A percentile compares a stretch with the other conserved stretches of the same genome.
phyloP scores from a whole-genome alignment of 495 filamentous ascomycete genomes.

The Penicillium waksmanii region DNA sequence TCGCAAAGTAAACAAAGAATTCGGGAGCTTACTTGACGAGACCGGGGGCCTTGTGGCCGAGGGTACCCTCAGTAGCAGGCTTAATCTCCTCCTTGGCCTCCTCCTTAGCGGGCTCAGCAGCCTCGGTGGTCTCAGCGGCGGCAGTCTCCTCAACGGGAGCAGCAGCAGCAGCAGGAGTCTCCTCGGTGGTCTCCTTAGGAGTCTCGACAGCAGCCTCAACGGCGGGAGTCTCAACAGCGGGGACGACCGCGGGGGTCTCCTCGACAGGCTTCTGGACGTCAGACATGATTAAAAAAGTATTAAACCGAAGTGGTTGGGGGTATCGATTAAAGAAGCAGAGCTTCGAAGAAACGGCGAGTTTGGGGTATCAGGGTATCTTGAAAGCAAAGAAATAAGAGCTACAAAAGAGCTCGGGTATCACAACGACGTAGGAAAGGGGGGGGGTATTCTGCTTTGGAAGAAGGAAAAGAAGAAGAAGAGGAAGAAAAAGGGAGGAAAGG shows the following conservation, averaged over 20 bases:
- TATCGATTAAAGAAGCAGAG: constrained; percentile 43
- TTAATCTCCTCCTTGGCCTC: constrained; percentile 53
- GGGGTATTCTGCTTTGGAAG: constrained; percentile 32
- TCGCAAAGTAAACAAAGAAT: constrained; percentile 13
- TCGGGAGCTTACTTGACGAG: constrained; percentile 77
- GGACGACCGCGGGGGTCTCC: constrained; percentile 47
- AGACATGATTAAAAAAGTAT: constrained; percentile 52
- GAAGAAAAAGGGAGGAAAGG: constrained; percentile 36
- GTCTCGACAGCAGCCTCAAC: constrained; percentile 43
- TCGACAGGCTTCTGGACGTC: constrained; percentile 54
- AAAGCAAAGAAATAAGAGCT: constrained; percentile 48
- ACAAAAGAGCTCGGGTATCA: constrained; percentile 53
- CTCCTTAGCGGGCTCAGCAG: constrained; percentile 45
- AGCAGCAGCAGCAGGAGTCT: constrained; percentile 43
- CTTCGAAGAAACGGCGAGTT: constrained; percentile 30
- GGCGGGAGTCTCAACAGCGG: constrained; percentile 39
- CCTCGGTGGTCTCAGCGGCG: constrained; percentile 28
- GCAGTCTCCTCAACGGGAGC: constrained; percentile 33
- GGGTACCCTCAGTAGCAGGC: constrained; percentile 66
- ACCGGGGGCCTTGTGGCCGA: constrained; percentile 87
- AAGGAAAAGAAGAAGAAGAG: constrained; percentile 29
- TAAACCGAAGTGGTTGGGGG: constrained; percentile 33
- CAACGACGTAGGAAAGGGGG: constrained; percentile 38
- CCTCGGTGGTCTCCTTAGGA: constrained; percentile 42
- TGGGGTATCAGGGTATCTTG: constrained; percentile 49